Evolutionary conservation across 1,139 yeast genomes (phyloP).

Genomic region (Yamadazyma epiphylla): DNA sequence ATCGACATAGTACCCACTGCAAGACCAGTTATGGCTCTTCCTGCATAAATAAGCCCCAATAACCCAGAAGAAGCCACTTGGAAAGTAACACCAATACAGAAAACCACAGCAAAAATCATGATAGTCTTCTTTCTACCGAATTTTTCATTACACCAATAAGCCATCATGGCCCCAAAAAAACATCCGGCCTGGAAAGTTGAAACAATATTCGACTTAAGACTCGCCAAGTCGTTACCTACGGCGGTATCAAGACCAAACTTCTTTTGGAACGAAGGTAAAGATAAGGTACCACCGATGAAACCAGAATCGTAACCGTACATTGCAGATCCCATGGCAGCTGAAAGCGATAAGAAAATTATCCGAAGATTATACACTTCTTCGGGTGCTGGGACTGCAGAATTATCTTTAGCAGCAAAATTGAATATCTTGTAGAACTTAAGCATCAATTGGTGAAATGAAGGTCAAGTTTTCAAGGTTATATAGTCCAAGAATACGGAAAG

Average conservation of each 20-base stretch:
- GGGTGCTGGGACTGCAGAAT: slow-evolving; percentile 30
- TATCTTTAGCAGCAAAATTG: slow-evolving; percentile 1
- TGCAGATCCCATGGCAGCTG: slow-evolving; percentile 52
- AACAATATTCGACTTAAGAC: slow-evolving; percentile 21
- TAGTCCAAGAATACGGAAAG: no score
- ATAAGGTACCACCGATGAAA: slow-evolving; percentile 25
- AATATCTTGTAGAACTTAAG: not conserved
- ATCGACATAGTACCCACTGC: slow-evolving; percentile 29
- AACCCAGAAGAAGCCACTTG: slow-evolving; percentile 4
- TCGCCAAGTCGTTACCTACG: slow-evolving; percentile 12
- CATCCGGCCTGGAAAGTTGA: slow-evolving; percentile 33
- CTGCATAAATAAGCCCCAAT: slow-evolving; percentile 11
- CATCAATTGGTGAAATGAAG: no score
- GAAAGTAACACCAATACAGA: slow-evolving; percentile 40
- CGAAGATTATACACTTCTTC: slow-evolving; percentile 40
- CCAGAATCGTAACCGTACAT: slow-evolving; percentile 40
- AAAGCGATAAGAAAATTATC: slow-evolving; percentile 37
- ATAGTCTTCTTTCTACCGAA: slow-evolving; percentile 22
- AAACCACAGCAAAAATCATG: slow-evolving; percentile 22
- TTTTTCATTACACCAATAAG: slow-evolving; percentile 22
- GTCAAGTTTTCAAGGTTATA: no score
- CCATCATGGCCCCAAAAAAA: slow-evolving; percentile 23
- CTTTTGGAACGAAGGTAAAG: slow-evolving; percentile 17
- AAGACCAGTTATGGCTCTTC: slow-evolving; percentile 28
- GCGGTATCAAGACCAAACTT: slow-evolving; percentile 22